Evolutionary conservation across 108 stramenopile species (phyloP), one percentile per base, ranked within the genome.

Genomic region (Epithemia pelagica): DNA sequence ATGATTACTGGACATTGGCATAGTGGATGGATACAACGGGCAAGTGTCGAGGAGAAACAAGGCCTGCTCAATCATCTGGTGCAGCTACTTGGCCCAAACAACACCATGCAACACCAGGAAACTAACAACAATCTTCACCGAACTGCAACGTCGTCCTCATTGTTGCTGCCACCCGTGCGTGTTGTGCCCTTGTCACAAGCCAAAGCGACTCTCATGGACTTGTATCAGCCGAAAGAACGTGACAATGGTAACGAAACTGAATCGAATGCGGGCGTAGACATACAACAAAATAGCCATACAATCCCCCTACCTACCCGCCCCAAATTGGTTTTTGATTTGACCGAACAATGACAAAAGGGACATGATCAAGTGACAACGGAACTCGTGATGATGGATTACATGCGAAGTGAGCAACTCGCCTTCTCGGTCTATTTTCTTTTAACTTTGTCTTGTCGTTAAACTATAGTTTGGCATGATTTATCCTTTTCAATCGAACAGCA

Each of bases 1-100:
- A 53, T 37, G 0, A 56, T 65, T 0, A 30, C n/a, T 1, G 83
- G 83, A 18, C 80, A 84, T 59, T 84, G 83, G 83, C 79, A 84
- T 54, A 74, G 74, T 54, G 77, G 78, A 52, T 83, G 78, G 78
- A 78, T 83, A 72, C 58, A 66, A 19, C 66, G 70, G 52, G 28
- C 72, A 21, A 27, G 37, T 1, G 28, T 58, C 19, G 0, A 51
- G 0, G 19, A 64, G 29, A 31, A 60, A 59, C 61, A 68, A 53
- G 22, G 23, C 8, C 37, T 76, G 69, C 29, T 74, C 26, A 64
- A 77, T 56, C 28, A 24, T 19, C 65, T 81, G 62, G 65, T 55
- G 0, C 24, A 21, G 7, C 18, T 61, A 8, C 26, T 61, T 5
- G 37, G 5, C 15, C 10, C 37, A 15, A 15, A 5, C 5, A 10